These are phyloP conservation scores for Aleurites moluccanus DNA, from an alignment of 441 rosid species.

Conservation along the genomic window DNA sequence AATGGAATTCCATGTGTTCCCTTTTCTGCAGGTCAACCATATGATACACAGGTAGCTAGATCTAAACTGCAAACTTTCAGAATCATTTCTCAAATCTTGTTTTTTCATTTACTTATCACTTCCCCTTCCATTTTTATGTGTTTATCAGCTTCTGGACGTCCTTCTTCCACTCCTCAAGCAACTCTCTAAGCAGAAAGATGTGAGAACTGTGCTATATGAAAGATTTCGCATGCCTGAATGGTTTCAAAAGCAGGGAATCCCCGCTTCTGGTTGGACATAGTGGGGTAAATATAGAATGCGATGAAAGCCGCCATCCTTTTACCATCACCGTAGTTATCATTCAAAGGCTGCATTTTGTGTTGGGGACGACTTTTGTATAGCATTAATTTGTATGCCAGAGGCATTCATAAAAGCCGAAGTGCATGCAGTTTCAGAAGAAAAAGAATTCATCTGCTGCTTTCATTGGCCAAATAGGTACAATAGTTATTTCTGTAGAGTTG, in stretches of 20 bases:
- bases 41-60: conserved; percentile 71
- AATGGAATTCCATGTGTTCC: conserved; percentile 96
- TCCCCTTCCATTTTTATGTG: not conserved
- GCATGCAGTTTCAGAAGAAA: not conserved
- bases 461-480: not conserved
- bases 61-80: not conserved
- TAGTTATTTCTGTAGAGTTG: conserved; percentile 30
- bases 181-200: conserved; percentile 75
- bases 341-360: conserved; percentile 26
- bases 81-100: not conserved
- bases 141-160: conserved; percentile 75
- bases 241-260: conserved; percentile 94
- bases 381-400: conserved; percentile 24
- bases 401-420: conserved; percentile 21
- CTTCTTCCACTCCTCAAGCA: conserved; percentile 87
- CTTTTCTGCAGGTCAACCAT: conserved; percentile 76
- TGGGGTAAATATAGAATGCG: conserved; percentile 14
- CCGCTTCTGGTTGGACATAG: conserved; percentile 50
- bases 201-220: conserved; percentile 66
- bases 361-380: conserved; percentile 29
- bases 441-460: too few species aligned
- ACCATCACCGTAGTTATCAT: conserved; percentile 14
- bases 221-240: conserved; percentile 91
- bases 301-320: conserved; percentile 13
- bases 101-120: conserved; percentile 18